Base-by-base conservation (phyloP, 2,329 filamentous ascomycete species). In the Gnomoniopsis sp. region DNA sequence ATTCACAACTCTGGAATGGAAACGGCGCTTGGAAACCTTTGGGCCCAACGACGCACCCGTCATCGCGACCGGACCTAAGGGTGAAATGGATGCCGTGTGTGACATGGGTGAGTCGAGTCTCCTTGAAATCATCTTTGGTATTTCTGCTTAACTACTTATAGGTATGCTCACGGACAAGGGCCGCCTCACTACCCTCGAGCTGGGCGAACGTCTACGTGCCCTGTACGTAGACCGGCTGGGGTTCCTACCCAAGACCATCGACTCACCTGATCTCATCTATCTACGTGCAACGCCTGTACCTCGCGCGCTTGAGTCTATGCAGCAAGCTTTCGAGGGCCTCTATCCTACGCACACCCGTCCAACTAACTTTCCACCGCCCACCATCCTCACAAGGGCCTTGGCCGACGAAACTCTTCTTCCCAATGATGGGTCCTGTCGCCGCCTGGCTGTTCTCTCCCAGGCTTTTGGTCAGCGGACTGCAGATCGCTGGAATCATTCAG, bases 11-110 rank as follows among this genome's bases (percentile, higher is more conserved):
- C 67, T 84, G 3, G 79, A 83, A 65, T 88, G 84, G 84, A 80
- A 87, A 65, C 84, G 92, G 61, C 86, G 89, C 49, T 80, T 97
- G 50, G 95, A 99, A 74, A 89, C 89, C 0, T 95, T 97, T 71
- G 89, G 88, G 3, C 70, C 76, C 19, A 77, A 87, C 64, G 88
- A 90, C 69, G 81, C 85, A n/a, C 85, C 92, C 3, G 76, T 88
- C 30, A 76, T 91, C 50, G 89, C 89, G 8, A 73, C 81, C 1
- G 90, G 90, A 0, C 84, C 88, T 7, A 72, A 75, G 0, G 88
- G 87, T 61, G 83, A 91, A 69, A 80, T 88, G n/a, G 91, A 96
- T 70, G 82, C 81, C 46, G 83, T 98, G 61, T 99, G 93, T 79
- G 89, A 88, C 71, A 81, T 84, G 71, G 84, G 60, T 62, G 19